Base-by-base conservation (phyloP, 495 filamentous ascomycete genomes). In the Parathielavia hyrcaniae region DNA sequence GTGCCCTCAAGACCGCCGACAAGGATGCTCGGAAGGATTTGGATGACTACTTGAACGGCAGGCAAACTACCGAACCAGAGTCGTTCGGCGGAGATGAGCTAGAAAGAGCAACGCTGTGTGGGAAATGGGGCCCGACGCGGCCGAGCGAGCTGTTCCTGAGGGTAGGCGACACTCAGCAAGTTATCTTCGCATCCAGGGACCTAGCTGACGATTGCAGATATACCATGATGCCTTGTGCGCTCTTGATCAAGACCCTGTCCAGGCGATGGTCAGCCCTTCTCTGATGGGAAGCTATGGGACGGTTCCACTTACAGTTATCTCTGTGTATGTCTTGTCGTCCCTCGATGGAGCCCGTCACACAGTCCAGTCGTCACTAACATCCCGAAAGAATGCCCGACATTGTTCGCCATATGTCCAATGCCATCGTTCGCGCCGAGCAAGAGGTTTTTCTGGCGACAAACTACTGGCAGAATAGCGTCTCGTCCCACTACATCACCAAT, bases 391-490 rank as follows among this genome's bases (percentile, higher is more conserved):
- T 91, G 12, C 81, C 83, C 5, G 88, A 91, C 63, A 83, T 90
- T 46, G 79, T 78, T 53, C 78, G 86, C 6, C 86, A 90, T 71
- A 84, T 87, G 73, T 81, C 84, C 14, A 90, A 90, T 64, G 77
- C 86, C 19, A 90, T 91, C 51, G 86, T 77, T 16, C 78, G 86
- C 1, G 87, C 87, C 1, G 75, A 89, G 66, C 79, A 76, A 45
- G 88, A 91, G 65, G 81, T 91, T 1, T 83, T 84, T 53, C 69
- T 91, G 9, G 85, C 82, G 0, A 91, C 88, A 0, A 88, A 87
- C 61, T 90, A 81, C 69, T 91, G 87, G 88, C 77, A 83, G 55
- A 71, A 83, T 51, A 84, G 85, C 2, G 79, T 83, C 16, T 85
- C 86, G 1, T 83, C 83, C 34, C 81, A 74, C 19, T 77, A 86